Percentiles rank a stretch among this genome's conserved stretches.
phyloP scores from a whole-genome alignment of 163 green algal genomes.

The Chlamydomonas reinhardtii region DNA sequence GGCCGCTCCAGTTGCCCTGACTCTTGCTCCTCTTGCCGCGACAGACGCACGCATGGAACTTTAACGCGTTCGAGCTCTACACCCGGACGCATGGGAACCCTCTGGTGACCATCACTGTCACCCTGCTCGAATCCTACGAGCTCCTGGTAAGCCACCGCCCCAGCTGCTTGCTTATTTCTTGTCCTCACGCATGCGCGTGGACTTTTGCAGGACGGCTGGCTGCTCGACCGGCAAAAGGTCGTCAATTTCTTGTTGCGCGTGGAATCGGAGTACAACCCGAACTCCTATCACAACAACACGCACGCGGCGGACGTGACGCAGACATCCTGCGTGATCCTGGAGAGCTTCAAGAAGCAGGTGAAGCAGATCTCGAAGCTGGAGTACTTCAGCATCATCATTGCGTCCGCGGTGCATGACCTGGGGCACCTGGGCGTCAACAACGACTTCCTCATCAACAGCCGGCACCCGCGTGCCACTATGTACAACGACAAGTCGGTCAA shows the following conservation, averaged over 20 bases:
- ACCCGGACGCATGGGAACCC: slow-evolving; percentile 63
- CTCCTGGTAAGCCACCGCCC: slow-evolving; percentile 66
- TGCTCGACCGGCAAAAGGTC: slow-evolving; percentile 67
- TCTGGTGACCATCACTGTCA: slow-evolving; percentile 76
- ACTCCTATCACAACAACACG: slow-evolving; percentile 92
- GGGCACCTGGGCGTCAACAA: slow-evolving; percentile 93
- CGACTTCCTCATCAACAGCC: slow-evolving; percentile 87
- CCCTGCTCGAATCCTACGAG: slow-evolving; percentile 76
- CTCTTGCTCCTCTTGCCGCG: neutral
- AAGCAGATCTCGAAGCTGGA: slow-evolving; percentile 82
- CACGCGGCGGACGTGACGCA: slow-evolving; percentile 92
- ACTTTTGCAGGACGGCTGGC: slow-evolving; percentile 66
- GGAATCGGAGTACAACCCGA: slow-evolving; percentile 76
- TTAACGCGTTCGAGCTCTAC: slow-evolving; percentile 85
- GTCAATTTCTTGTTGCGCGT: slow-evolving; percentile 67
- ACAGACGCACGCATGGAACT: slow-evolving; percentile 87
- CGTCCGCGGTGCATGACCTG: slow-evolving; percentile 88
- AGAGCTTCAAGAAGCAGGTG: slow-evolving; percentile 61
- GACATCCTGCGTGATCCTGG: slow-evolving; percentile 77
- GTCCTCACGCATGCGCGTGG: neutral
- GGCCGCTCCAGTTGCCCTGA: slow-evolving; percentile 1
- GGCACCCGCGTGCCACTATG: slow-evolving; percentile 69
- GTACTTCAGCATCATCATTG: slow-evolving; percentile 85
- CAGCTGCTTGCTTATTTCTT: neutral
- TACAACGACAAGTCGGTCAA: slow-evolving; percentile 91